Percentiles rank a stretch among this genome's conserved stretches.
These are phyloP conservation scores for Elaphomyces granulatus DNA, from an alignment of 495 filamentous ascomycete species.

Conservation along the genomic window DNA sequence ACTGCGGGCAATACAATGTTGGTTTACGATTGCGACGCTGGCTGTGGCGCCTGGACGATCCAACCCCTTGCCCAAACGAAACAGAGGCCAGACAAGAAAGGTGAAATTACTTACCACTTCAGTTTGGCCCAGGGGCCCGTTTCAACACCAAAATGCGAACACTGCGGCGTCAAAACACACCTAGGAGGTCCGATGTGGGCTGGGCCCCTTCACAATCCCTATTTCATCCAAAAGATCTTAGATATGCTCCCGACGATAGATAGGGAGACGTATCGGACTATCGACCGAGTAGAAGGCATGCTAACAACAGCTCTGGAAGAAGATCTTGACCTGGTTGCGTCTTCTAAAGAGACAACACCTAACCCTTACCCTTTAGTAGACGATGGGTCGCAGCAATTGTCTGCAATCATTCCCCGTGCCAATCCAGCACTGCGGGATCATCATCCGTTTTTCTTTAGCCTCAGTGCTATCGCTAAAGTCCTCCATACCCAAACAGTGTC, in stretches of 20 bases:
- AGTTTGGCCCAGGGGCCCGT: slow-evolving; percentile 53
- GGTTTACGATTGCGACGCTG: slow-evolving; percentile 77
- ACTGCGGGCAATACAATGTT: slow-evolving; percentile 81
- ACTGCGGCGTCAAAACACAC: slow-evolving; percentile 79
- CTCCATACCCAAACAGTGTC: slow-evolving; percentile 65
- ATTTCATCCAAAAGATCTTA: slow-evolving; percentile 66
- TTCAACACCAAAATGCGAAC: slow-evolving; percentile 46
- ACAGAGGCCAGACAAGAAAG: slow-evolving; percentile 48
- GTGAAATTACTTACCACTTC: slow-evolving; percentile 60
- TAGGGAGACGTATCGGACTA: slow-evolving; percentile 56
- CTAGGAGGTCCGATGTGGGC: slow-evolving; percentile 89
- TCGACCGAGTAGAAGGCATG: slow-evolving; percentile 77
- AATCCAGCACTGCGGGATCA: slow-evolving; percentile 46
- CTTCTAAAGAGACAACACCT: not conserved
- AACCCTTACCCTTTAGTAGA: slow-evolving; percentile 2
- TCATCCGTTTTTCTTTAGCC: slow-evolving; percentile 79
- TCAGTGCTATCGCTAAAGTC: slow-evolving; percentile 52
- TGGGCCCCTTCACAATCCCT: slow-evolving; percentile 69
- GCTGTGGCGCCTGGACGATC: slow-evolving; percentile 76
- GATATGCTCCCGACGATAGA: slow-evolving; percentile 47
- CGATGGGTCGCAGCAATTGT: slow-evolving; percentile 12
- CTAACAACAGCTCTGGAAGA: slow-evolving; percentile 77
- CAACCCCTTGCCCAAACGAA: slow-evolving; percentile 60
- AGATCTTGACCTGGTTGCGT: slow-evolving; percentile 21
- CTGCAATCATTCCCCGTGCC: slow-evolving; percentile 23